A percentile compares a stretch with the other conserved stretches of the same genome.
phyloP scores from a whole-genome alignment of 2,329 filamentous ascomycete genomes.

The Arthrinium puccinioides region DNA sequence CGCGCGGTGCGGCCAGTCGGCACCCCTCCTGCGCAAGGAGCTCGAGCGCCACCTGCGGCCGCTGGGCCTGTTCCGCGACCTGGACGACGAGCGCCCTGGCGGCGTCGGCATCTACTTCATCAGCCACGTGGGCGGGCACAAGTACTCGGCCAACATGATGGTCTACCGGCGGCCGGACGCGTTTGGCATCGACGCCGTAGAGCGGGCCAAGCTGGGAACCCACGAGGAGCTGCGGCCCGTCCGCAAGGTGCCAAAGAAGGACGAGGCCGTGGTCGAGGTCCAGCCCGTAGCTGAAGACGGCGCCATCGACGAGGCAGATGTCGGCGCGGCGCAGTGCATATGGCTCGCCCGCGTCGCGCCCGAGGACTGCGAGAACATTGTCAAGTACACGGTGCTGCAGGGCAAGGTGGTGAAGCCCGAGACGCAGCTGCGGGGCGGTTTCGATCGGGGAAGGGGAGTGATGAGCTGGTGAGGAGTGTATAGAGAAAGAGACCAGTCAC shows the following conservation, averaged over 20 bases:
- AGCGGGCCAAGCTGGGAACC: constrained; percentile 24
- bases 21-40: constrained; percentile 80
- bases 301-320: constrained; percentile 24
- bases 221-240: constrained; percentile 31
- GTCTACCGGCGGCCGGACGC: constrained; percentile 66
- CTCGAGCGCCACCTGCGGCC: constrained; percentile 83
- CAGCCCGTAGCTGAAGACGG: constrained; percentile 2
- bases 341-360: constrained; percentile 82
- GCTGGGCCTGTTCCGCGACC: constrained; percentile 75
- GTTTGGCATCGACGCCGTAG: constrained; percentile 44
- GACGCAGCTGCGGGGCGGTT: constrained; percentile 79
- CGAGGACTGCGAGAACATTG: constrained; percentile 87
- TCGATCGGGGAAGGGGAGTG: constrained; percentile 72
- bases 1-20: constrained; percentile 88
- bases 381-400: constrained; percentile 82
- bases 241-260: constrained; percentile 17
- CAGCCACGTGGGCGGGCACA: constrained; percentile 92
- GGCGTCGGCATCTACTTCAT: constrained; percentile 97
- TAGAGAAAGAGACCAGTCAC: not conserved
- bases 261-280: constrained; percentile 24
- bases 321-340: constrained; percentile 78
- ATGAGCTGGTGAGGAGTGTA: constrained; percentile 71
- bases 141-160: constrained; percentile 92
- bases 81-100: constrained; percentile 81
- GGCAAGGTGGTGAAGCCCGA: constrained; percentile 92